phyloP scores from a whole-genome alignment of 768 basidiomycete genomes.

The Phylloporus rhodoxanthus region DNA sequence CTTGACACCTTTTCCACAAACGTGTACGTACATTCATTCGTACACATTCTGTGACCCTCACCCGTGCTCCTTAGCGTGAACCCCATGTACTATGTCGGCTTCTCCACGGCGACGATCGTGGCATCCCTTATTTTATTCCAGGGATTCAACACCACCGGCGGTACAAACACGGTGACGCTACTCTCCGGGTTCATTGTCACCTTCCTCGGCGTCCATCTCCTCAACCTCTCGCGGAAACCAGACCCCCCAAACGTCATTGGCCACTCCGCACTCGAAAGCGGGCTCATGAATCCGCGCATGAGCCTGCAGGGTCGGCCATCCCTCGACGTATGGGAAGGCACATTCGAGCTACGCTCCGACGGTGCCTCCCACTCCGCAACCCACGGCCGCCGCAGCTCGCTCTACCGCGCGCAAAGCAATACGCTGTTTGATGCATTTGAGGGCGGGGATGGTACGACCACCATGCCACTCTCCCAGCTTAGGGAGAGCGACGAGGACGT shows the following conservation, averaged over 20 bases:
- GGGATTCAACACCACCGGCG: constrained; percentile 88
- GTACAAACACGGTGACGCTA: constrained; percentile 78
- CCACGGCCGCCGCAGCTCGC: constrained; percentile 61
- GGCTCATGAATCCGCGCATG: constrained; percentile 71
- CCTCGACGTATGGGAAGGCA: constrained; percentile 64
- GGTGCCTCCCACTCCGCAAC: constrained; percentile 27
- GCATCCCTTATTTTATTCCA: constrained; percentile 96
- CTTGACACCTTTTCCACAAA: constrained; percentile 96
- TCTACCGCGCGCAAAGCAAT: constrained; percentile 58
- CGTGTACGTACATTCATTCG: constrained; percentile 55
- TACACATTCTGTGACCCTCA: neutral
- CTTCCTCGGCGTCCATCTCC: constrained; percentile 94
- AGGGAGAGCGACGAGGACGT: constrained; percentile 62
- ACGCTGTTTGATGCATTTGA: constrained; percentile 78
- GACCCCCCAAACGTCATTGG: constrained; percentile 39
- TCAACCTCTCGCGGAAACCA: constrained; percentile 69
- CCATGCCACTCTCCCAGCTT: constrained; percentile 56
- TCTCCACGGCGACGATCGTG: constrained; percentile 87
- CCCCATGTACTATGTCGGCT: constrained; percentile 96
- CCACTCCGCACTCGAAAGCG: constrained; percentile 57
- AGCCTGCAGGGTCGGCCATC: constrained; percentile 78
- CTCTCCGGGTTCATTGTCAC: constrained; percentile 87
- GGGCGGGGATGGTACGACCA: constrained; percentile 23
- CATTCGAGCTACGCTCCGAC: constrained; percentile 28
- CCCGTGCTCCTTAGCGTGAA: constrained; percentile 60